A percentile compares a stretch with the other conserved stretches of the same genome.
Conservation (phyloP, 177 flowering plant species). For the Tripterygium wilfordii region DNA sequence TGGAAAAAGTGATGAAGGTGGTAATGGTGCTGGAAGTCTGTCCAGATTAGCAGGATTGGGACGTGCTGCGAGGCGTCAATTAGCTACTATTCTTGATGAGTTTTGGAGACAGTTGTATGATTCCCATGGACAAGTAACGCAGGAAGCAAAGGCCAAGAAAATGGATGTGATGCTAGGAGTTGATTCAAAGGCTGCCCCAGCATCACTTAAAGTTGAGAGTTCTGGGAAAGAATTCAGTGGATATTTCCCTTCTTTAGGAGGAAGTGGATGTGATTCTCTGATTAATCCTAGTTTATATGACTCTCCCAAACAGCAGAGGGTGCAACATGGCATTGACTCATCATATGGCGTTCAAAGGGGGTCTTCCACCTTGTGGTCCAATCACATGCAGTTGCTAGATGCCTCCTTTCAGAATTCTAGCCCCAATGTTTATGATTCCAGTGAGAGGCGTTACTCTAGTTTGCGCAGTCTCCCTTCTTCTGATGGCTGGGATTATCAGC, state of each 20-base stretch:
- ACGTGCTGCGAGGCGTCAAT: slow-evolving; percentile 86
- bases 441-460: slow-evolving; percentile 82
- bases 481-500: slow-evolving; percentile 67
- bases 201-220: slow-evolving; percentile 38
- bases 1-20: slow-evolving; percentile 76
- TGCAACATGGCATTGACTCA: slow-evolving; percentile 36
- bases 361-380: slow-evolving; percentile 42
- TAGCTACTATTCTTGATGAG: slow-evolving; percentile 78
- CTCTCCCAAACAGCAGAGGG: slow-evolving; percentile 48
- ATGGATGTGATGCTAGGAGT: slow-evolving; percentile 49
- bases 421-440: slow-evolving; percentile 28
- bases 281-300: slow-evolving; percentile 34
- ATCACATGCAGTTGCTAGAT: slow-evolving; percentile 42
- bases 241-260: slow-evolving; percentile 32
- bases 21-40: slow-evolving; percentile 75
- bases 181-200: slow-evolving; percentile 31
- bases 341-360: slow-evolving; percentile 51
- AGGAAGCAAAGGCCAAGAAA: slow-evolving; percentile 66
- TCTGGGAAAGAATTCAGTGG: slow-evolving; percentile 31
- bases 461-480: slow-evolving; percentile 66
- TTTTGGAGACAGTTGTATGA: slow-evolving; percentile 96
- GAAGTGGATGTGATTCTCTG: slow-evolving; percentile 37
- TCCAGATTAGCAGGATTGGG: slow-evolving; percentile 90
- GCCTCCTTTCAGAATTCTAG: slow-evolving; percentile 43
- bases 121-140: slow-evolving; percentile 71